Base-by-base conservation (phyloP, 2,329 filamentous ascomycete genomes). In the Monosporascus sp. region DNA sequence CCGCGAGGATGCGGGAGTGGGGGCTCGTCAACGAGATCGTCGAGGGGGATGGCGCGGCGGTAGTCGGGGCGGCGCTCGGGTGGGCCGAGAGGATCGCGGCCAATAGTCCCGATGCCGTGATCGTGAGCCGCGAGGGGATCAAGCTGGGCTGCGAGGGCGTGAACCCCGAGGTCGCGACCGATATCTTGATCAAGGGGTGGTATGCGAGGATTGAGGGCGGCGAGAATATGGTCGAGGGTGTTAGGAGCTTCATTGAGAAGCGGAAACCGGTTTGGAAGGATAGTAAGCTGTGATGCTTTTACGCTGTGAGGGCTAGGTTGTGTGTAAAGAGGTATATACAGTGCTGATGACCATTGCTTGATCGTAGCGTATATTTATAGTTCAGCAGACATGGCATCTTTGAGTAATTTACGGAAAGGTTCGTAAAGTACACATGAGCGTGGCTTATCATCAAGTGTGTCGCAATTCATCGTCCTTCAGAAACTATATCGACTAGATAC, bases 221-320 rank as follows among this genome's bases (percentile, higher is more conserved):
- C 0, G 85, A 88, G 60, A 93, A 93, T 69, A 84, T 90, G 70
- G 80, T 78, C 52, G 88, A 92, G 71, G 89, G 89, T 0, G 75
- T 92, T 20, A 74, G 68, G 70, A 88, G 87, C 55, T 93, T 93
- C 74, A 85, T 88, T 18, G 87, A 91, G 77, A 90, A 85, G 77
- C 77, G 87, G 64, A 79, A 81, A 70, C 82, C 88, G 2, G 74
- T 74, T 38, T 92, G 88, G 87, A 80, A 75, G 62, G 74, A 82
- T 53, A 85, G 81, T 65, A 85, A 84, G 67, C 62, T 86, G 60
- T 86, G 68, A 70, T 31, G 1, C 31, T 7, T 17, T 48, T 15
- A 15, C 31, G 11, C 9, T 35, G 31, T 35, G 27, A 14, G 31
- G 11, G 31, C 11, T 35, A 7, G 9, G 31, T 14, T 35, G 31